phyloP scores from a whole-genome alignment of 2,329 filamentous ascomycete species.

The Xylariaceae sp. region DNA sequence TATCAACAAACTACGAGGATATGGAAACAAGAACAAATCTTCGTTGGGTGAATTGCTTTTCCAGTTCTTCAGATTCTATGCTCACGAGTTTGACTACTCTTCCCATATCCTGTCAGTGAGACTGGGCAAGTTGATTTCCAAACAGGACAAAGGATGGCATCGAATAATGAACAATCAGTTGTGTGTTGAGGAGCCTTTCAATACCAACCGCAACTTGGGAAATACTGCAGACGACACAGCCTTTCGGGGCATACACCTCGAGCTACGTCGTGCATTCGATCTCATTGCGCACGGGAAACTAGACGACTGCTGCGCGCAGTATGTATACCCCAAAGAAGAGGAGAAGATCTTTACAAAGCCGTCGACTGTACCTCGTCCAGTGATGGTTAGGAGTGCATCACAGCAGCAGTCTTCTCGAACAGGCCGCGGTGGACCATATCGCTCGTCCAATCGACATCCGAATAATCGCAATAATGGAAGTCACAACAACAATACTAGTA shows the following conservation, averaged over 20 bases:
- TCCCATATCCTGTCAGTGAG: slow-evolving; percentile 80
- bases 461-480: slow-evolving; percentile 39
- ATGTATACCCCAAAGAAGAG: slow-evolving; percentile 81
- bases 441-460: slow-evolving; percentile 43
- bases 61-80: slow-evolving; percentile 92
- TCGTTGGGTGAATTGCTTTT: slow-evolving; percentile 84
- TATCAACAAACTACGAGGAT: slow-evolving; percentile 67
- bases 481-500: slow-evolving; percentile 28
- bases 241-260: slow-evolving; percentile 84
- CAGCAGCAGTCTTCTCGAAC: slow-evolving; percentile 51
- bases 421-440: slow-evolving; percentile 41
- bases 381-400: slow-evolving; percentile 58
- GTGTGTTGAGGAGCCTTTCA: slow-evolving; percentile 97
- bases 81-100: slow-evolving; percentile 87
- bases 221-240: slow-evolving; percentile 96
- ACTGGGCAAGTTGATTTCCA: slow-evolving; percentile 71
- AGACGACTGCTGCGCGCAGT: slow-evolving; percentile 81
- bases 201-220: slow-evolving; percentile 79
- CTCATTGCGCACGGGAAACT: slow-evolving; percentile 75
- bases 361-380: slow-evolving; percentile 50
- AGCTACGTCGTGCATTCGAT: slow-evolving; percentile 84
- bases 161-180: slow-evolving; percentile 74
- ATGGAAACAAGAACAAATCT: slow-evolving; percentile 75
- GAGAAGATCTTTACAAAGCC: slow-evolving; percentile 57
- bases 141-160: slow-evolving; percentile 86